Evolutionary conservation across 371 early-diverging fungal genomes (phyloP).

Genomic region (Mortierella sp.): DNA sequence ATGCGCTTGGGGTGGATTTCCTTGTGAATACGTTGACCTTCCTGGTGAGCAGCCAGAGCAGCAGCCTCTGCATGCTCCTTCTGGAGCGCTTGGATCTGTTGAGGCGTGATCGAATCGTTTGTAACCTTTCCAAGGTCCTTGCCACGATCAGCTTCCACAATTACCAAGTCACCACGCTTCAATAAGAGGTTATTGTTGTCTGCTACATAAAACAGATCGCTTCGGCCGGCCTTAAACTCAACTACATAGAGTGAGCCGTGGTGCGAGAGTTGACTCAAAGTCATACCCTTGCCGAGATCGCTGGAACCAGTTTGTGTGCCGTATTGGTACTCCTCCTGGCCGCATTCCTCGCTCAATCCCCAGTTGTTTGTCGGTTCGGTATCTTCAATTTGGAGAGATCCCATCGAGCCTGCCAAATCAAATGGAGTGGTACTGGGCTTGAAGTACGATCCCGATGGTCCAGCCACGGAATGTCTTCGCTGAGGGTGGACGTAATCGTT

Average conservation of each 20-base stretch:
- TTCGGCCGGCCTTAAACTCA: slow-evolving; percentile 92
- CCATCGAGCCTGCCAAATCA: slow-evolving; percentile 43
- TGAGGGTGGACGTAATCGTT: slow-evolving; percentile 41
- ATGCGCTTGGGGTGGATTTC: slow-evolving; percentile 91
- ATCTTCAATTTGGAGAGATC: slow-evolving; percentile 35
- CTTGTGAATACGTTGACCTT: slow-evolving; percentile 58
- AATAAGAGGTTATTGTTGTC: slow-evolving; percentile 64
- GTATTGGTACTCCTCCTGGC: slow-evolving; percentile 38
- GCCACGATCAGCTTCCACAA: slow-evolving; percentile 97
- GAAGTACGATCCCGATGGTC: slow-evolving; percentile 52
- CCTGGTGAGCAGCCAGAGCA: slow-evolving; percentile 36
- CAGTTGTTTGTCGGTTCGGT: slow-evolving; percentile 17
- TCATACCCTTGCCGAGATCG: slow-evolving; percentile 64
- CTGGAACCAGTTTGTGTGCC: slow-evolving; percentile 11
- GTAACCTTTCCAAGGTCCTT: slow-evolving; percentile 93
- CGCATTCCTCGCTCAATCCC: slow-evolving; percentile 52
- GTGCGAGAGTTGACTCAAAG: slow-evolving; percentile 62
- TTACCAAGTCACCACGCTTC: slow-evolving; percentile 83
- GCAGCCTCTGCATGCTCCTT: slow-evolving; percentile 56
- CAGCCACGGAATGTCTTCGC: slow-evolving; percentile 64
- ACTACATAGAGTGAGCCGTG: slow-evolving; percentile 79
- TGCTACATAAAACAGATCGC: slow-evolving; percentile 79
- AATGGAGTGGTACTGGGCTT: slow-evolving; percentile 22
- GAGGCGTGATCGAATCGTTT: slow-evolving; percentile 67
- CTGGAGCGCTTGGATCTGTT: slow-evolving; percentile 70